Conservation (phyloP, 2,329 filamentous ascomycete genomes). For the Claviceps pusilla region DNA sequence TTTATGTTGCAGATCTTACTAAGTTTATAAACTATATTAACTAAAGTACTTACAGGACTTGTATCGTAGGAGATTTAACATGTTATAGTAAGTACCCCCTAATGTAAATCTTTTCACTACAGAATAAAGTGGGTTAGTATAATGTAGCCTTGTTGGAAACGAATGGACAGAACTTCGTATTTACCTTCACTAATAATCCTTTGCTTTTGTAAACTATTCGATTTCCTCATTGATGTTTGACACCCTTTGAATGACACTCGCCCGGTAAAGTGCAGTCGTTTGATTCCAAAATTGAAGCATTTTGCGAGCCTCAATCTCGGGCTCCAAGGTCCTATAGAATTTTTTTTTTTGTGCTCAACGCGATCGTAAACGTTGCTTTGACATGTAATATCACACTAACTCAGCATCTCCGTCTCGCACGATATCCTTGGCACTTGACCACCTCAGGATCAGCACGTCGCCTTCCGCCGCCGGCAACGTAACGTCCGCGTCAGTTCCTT, state of each 20-base stretch:
- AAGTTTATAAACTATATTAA: no score
- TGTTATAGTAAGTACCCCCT: no score
- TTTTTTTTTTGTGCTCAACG: background rate
- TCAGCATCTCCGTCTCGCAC: constrained; percentile 42
- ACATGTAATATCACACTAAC: constrained; percentile 31
- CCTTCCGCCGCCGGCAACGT: constrained; percentile 42
- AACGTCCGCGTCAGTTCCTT: constrained; percentile 50
- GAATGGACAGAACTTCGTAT: background rate
- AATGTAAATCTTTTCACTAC: no score
- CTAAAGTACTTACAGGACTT: no score
- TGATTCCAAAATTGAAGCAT: background rate
- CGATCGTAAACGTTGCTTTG: no score
- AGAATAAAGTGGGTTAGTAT: no score
- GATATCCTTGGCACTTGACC: constrained; percentile 55
- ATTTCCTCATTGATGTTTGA: background rate
- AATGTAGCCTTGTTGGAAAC: no score
- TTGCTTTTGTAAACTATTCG: background rate
- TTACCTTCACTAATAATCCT: background rate
- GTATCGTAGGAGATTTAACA: no score
- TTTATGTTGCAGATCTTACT: no score
- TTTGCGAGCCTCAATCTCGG: background rate
- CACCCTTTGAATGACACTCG: background rate
- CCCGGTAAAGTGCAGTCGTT: background rate
- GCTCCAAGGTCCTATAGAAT: background rate
- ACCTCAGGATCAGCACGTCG: constrained; percentile 54